These are phyloP conservation scores for Exophiala bonariae DNA, from an alignment of 2,329 filamentous ascomycete genomes.

Conservation along the genomic window DNA sequence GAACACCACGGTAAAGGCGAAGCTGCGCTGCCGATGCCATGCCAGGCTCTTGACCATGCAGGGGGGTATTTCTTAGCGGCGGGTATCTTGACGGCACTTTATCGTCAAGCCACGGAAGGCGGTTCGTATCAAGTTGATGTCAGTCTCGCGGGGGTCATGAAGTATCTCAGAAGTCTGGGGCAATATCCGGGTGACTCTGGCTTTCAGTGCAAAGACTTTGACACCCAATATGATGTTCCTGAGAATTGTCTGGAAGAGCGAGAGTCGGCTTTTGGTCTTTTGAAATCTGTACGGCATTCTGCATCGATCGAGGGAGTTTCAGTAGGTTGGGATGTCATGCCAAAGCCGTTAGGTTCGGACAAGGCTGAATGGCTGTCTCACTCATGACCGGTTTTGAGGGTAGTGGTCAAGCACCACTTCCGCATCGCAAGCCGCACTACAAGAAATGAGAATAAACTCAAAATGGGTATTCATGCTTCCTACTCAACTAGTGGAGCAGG, in stretches of 20 bases:
- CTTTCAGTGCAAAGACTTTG: conserved; percentile 41
- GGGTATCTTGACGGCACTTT: conserved; percentile 54
- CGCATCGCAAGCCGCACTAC: no score
- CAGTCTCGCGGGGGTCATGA: conserved; percentile 57
- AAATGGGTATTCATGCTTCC: no score
- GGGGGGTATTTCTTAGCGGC: conserved; percentile 57
- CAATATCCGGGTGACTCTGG: conserved; percentile 48
- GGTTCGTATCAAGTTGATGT: conserved; percentile 56
- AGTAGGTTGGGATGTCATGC: conserved; percentile 54
- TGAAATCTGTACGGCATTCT: conserved; percentile 51
- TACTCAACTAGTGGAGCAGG: conserved; percentile 29
- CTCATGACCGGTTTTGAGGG: no score
- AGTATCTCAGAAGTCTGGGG: conserved; percentile 57
- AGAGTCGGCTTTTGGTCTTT: conserved; percentile 47
- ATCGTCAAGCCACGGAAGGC: conserved; percentile 46
- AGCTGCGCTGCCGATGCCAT: conserved; percentile 47
- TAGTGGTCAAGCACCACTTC: no score
- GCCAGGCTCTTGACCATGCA: conserved; percentile 59
- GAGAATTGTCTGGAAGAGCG: conserved; percentile 44
- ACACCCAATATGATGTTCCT: conserved; percentile 33
- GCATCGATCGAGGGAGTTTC: conserved; percentile 47
- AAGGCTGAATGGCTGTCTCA: conserved; percentile 21
- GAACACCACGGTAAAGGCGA: conserved; percentile 43
- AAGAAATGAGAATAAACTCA: no score
- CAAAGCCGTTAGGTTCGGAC: conserved; percentile 51